phyloP scores from a whole-genome alignment of 2,329 filamentous ascomycete genomes.

The Elsinoe necatrix region DNA sequence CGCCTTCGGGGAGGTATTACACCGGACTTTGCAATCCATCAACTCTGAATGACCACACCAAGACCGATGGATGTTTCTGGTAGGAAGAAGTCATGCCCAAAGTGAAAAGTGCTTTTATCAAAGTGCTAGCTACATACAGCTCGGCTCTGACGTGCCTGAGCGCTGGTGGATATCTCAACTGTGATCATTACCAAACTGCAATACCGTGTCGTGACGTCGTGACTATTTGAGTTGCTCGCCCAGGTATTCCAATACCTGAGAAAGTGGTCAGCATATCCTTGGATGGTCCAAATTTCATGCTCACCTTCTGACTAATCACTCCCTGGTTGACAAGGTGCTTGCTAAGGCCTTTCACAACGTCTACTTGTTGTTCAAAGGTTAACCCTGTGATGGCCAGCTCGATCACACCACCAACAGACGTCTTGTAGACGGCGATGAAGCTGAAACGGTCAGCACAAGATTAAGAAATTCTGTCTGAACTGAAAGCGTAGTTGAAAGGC shows the following conservation, averaged over 20 bases:
- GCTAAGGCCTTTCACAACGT: conserved; percentile 55
- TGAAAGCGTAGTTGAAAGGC: not conserved
- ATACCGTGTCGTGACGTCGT: conserved; percentile 12
- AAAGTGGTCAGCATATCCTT: not conserved
- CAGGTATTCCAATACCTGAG: conserved; percentile 25
- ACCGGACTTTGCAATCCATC: not conserved
- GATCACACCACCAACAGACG: conserved; percentile 75
- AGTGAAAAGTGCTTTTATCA: conserved; percentile 2
- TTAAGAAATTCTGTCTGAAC: not conserved
- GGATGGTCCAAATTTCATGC: not conserved
- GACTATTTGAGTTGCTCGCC: conserved; percentile 23
- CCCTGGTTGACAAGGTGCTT: conserved; percentile 60
- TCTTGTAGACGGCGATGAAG: conserved; percentile 85
- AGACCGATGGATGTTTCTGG: not conserved
- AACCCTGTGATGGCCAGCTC: conserved; percentile 89
- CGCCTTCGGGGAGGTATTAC: not conserved
- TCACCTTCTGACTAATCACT: conserved; percentile 46
- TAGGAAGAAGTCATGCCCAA: not conserved
- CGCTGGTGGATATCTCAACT: conserved; percentile 7
- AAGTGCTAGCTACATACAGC: not conserved
- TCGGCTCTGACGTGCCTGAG: not conserved
- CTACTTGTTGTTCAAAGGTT: conserved; percentile 77
- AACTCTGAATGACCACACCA: not conserved
- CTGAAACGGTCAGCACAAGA: conserved; percentile 36
- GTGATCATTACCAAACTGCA: conserved; percentile 4